Conservation (phyloP, 805 yeast genomes). For the Lachancea meyersii region DNA sequence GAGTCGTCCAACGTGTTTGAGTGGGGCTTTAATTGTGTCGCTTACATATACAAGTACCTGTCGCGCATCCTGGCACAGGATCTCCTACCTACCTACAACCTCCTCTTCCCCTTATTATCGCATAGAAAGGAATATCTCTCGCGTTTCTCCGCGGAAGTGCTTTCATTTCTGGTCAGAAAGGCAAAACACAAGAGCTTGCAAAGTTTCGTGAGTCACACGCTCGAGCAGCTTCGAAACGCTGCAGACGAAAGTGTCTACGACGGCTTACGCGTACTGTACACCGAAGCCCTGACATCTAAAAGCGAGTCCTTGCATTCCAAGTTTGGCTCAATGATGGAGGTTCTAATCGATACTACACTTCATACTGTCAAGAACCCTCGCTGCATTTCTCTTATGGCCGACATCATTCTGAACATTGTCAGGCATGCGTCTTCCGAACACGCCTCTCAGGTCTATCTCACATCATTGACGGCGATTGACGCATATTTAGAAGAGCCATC, state of each 20-base stretch:
- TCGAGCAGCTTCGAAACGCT: slow-evolving; percentile 32
- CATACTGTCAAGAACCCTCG: slow-evolving; percentile 5
- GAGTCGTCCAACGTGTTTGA: slow-evolving; percentile 64
- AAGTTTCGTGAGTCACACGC: slow-evolving; percentile 40
- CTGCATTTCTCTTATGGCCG: slow-evolving; percentile 45
- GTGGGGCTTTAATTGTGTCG: slow-evolving; percentile 76
- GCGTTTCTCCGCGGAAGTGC: slow-evolving; percentile 84
- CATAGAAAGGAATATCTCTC: slow-evolving; percentile 60
- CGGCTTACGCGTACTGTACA: slow-evolving; percentile 54
- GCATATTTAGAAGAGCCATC: slow-evolving; percentile 14
- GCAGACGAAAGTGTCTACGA: slow-evolving; percentile 44
- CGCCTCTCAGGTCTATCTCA: slow-evolving; percentile 40
- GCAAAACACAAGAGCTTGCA: slow-evolving; percentile 44
- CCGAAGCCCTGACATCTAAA: slow-evolving; percentile 72
- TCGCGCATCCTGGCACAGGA: slow-evolving; percentile 58
- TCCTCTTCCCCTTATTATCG: slow-evolving; percentile 55
- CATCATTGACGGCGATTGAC: slow-evolving; percentile 24
- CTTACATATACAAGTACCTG: slow-evolving; percentile 84
- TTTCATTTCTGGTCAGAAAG: slow-evolving; percentile 76
- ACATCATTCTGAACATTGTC: slow-evolving; percentile 48
- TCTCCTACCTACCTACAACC: slow-evolving; percentile 60
- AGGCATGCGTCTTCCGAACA: slow-evolving; percentile 47
- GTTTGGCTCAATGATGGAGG: slow-evolving; percentile 44
- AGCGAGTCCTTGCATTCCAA: slow-evolving; percentile 71
- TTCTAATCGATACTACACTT: slow-evolving; percentile 35